phyloP scores from a whole-genome alignment of 139 green algal genomes.

The Chlamydomonas urium region DNA sequence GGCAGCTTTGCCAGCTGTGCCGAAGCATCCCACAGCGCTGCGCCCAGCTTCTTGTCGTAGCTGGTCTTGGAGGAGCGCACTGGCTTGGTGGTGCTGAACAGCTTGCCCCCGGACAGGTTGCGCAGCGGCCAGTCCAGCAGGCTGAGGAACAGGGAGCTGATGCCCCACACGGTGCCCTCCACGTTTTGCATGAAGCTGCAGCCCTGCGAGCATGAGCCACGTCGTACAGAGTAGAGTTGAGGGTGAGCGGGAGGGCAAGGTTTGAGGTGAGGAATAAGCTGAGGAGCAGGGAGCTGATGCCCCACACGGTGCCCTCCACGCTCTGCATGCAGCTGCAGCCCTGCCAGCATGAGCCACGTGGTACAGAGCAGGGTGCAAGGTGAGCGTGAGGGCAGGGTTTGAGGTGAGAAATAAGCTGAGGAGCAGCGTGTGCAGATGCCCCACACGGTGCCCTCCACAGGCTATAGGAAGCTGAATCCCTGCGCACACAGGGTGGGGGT shows the following conservation, averaged over 20 bases:
- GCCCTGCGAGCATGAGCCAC: not conserved
- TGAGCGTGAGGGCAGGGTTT: too few relatives aligned
- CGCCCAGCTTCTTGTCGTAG: conserved; percentile 53
- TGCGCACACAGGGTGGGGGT: too few relatives aligned
- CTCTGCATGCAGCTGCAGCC: not conserved
- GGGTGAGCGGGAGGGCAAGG: too few relatives aligned
- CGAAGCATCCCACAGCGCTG: conserved; percentile 57
- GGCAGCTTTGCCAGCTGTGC: conserved; percentile 46
- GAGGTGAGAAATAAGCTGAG: too few relatives aligned
- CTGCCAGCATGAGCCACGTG: too few relatives aligned
- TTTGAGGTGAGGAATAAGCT: too few relatives aligned
- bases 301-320: conserved; percentile 32
- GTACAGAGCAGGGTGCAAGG: too few relatives aligned
- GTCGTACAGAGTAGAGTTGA: too few relatives aligned
- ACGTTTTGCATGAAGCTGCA: not conserved
- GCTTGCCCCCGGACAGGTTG: conserved; percentile 17
- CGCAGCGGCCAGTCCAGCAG: conserved; percentile 18
- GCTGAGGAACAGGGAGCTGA: conserved; percentile 4
- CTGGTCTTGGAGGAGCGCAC: conserved; percentile 43
- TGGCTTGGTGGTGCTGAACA: conserved; percentile 29
- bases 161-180: conserved; percentile 32
- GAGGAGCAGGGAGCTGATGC: conserved; percentile 8
- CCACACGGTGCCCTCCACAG: conserved; percentile 31
- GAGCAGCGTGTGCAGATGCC: conserved; percentile 14
- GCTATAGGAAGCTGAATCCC: not conserved